Evolutionary conservation across 2,329 filamentous ascomycete genomes (phyloP).

Genomic region (Trichophyton rubrum): DNA sequence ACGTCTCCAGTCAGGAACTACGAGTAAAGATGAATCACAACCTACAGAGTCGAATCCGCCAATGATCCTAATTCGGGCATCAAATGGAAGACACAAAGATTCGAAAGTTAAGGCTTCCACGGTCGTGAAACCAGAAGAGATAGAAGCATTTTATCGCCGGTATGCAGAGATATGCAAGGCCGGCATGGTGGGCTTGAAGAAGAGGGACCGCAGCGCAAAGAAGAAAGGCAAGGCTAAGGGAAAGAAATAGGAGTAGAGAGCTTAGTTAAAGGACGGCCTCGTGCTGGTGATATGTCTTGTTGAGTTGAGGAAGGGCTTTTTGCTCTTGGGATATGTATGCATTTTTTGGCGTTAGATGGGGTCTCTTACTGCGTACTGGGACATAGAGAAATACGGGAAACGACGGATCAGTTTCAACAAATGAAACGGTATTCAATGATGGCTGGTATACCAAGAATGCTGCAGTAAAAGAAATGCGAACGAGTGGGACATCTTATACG

Average conservation of each 20-base stretch:
- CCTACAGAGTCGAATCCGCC: constrained; percentile 39
- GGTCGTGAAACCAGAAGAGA: constrained; percentile 58
- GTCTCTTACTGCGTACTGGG: background rate
- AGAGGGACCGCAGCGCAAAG: constrained; percentile 77
- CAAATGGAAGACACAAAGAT: constrained; percentile 57
- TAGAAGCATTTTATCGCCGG: constrained; percentile 67
- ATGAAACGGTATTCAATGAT: background rate
- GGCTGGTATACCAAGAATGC: background rate
- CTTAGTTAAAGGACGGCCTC: background rate
- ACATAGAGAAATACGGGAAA: background rate
- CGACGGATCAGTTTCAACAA: background rate
- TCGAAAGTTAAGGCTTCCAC: constrained; percentile 71
- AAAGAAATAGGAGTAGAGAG: constrained; percentile 37
- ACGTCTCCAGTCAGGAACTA: constrained; percentile 22
- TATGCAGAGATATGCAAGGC: constrained; percentile 88
- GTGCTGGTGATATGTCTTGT: background rate
- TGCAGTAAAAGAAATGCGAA: background rate
- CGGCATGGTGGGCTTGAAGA: constrained; percentile 82
- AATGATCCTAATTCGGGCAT: constrained; percentile 69
- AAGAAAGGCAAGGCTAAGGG: constrained; percentile 68
- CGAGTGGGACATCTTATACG: background rate
- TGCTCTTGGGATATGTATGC: background rate
- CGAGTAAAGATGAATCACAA: constrained; percentile 40
- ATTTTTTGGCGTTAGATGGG: constrained; percentile 8
- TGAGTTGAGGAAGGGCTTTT: background rate